Conservation (phyloP, 208 protist genomes). For the Acanthamoeba culbertsoni region DNA sequence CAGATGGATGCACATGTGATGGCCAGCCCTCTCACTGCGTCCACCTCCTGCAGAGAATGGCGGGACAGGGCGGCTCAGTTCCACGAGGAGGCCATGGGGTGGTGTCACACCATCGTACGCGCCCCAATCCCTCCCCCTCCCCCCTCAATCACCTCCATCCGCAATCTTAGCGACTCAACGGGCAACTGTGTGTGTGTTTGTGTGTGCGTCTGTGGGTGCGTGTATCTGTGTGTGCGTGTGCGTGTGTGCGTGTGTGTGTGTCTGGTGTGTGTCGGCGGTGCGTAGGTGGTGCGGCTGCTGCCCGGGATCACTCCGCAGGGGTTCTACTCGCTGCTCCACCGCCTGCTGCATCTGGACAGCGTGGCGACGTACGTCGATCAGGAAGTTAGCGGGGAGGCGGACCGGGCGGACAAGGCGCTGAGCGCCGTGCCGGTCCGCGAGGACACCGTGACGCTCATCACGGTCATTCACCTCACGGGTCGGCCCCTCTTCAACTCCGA, state of each 20-base stretch:
- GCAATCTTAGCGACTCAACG: too few relatives aligned
- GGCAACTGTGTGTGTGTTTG: too few relatives aligned
- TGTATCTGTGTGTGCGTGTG: background rate
- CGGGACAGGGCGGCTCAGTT: background rate
- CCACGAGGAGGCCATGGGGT: conserved; percentile 26
- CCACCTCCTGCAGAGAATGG: background rate
- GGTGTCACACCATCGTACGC: conserved; percentile 21
- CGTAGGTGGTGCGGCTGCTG: background rate
- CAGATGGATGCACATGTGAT: too few relatives aligned
- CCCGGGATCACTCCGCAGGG: background rate
- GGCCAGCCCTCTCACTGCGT: too few relatives aligned
- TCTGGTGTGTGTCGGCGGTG: background rate
- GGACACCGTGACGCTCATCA: conserved; percentile 53
- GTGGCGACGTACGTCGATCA: background rate
- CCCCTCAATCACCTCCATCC: too few relatives aligned
- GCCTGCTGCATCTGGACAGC: conserved; percentile 11
- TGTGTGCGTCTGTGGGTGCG: too few relatives aligned
- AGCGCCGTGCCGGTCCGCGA: background rate
- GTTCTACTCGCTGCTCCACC: background rate
- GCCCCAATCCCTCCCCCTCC: background rate
- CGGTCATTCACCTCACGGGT: conserved; percentile 43
- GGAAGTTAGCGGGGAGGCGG: background rate
- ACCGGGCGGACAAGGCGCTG: background rate
- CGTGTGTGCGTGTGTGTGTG: background rate
- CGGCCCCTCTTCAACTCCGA: conserved; percentile 47